Percentiles rank a stretch among this genome's conserved stretches.
phyloP scores from a whole-genome alignment of 768 basidiomycete species.

The Tulasnella sp. region DNA sequence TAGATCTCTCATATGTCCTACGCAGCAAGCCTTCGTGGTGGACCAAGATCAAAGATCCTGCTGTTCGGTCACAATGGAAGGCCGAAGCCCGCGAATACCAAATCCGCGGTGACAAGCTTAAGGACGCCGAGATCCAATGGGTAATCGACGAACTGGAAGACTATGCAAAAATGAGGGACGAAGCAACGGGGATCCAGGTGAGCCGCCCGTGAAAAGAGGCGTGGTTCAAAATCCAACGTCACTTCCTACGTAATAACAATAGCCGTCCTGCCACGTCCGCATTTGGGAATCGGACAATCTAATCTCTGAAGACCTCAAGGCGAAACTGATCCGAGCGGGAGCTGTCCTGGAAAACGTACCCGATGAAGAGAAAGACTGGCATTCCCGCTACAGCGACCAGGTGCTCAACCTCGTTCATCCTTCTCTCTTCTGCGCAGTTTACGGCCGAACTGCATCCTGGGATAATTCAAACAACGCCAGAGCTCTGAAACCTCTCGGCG shows the following conservation, averaged over 20 bases:
- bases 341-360: background rate
- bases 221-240: no score
- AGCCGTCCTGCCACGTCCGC: background rate
- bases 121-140: slow-evolving; percentile 15
- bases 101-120: slow-evolving; percentile 23
- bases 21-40: no score
- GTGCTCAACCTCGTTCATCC: background rate
- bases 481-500: background rate
- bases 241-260: background rate
- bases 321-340: background rate
- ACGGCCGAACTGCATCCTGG: slow-evolving; percentile 34
- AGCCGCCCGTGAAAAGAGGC: no score
- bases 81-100: background rate
- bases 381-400: background rate
- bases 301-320: background rate
- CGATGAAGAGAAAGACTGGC: background rate
- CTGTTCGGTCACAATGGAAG: slow-evolving; percentile 1
- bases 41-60: background rate
- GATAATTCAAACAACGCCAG: background rate
- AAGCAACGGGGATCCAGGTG: slow-evolving; percentile 16
- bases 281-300: background rate
- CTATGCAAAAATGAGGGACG: background rate
- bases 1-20: slow-evolving; percentile 26
- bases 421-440: background rate
- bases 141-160: slow-evolving; percentile 7